A percentile compares a stretch with the other conserved stretches of the same genome.
phyloP scores from a whole-genome alignment of 2,329 filamentous ascomycete species.

The Fusarium caatingaense region DNA sequence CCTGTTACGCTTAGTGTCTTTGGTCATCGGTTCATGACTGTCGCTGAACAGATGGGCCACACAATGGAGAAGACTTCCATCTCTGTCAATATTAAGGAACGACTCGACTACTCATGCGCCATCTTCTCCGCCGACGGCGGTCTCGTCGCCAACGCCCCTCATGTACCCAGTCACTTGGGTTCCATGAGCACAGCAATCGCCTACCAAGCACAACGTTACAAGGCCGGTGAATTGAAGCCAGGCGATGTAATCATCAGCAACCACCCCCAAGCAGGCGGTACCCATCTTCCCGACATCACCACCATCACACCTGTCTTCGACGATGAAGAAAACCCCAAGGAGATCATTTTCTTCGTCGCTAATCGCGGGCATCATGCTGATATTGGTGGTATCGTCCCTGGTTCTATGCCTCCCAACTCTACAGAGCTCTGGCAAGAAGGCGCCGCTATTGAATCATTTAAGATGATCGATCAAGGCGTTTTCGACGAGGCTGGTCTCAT shows the following conservation, averaged over 20 bases:
- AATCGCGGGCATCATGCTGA: slow-evolving; percentile 51
- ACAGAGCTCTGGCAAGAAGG: slow-evolving; percentile 69
- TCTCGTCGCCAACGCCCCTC: slow-evolving; percentile 37
- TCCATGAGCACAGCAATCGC: slow-evolving; percentile 41
- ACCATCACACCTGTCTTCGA: slow-evolving; percentile 48
- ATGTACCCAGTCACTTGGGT: slow-evolving; percentile 38
- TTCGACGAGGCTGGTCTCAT: slow-evolving; percentile 64
- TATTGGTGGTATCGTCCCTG: slow-evolving; percentile 72
- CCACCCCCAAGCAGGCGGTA: slow-evolving; percentile 45
- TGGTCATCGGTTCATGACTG: slow-evolving; percentile 83
- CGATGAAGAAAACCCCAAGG: slow-evolving; percentile 41
- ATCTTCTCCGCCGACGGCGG: slow-evolving; percentile 74
- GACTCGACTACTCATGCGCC: slow-evolving; percentile 82
- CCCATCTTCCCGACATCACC: slow-evolving; percentile 46
- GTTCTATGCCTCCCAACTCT: slow-evolving; percentile 79
- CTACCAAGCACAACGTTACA: slow-evolving; percentile 37
- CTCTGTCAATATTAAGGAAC: slow-evolving; percentile 81
- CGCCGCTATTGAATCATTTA: slow-evolving; percentile 62
- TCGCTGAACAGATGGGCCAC: slow-evolving; percentile 83
- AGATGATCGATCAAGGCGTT: slow-evolving; percentile 44
- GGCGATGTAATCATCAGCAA: slow-evolving; percentile 42
- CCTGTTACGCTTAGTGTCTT: slow-evolving; percentile 81
- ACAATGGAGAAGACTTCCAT: slow-evolving; percentile 81
- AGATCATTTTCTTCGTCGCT: slow-evolving; percentile 51
- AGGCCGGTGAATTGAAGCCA: slow-evolving; percentile 33